phyloP scores from a whole-genome alignment of 257 asterid genomes.

The Lantana camara region DNA sequence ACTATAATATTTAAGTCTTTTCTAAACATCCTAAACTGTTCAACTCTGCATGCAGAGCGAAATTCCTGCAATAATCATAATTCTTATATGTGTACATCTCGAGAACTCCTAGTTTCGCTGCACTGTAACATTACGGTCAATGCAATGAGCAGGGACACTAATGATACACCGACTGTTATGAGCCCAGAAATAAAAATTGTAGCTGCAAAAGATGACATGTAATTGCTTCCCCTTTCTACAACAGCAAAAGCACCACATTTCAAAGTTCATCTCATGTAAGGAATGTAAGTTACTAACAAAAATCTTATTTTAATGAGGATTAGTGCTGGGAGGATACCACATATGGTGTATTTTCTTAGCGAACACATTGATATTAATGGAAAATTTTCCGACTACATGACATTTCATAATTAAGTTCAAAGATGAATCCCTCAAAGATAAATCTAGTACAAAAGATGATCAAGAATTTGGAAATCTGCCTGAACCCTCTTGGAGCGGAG shows the following conservation, averaged over 20 bases:
- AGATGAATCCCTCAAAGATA: too few species aligned
- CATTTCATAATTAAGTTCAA: too few species aligned
- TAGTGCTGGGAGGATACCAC: too few species aligned
- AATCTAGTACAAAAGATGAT: too few species aligned
- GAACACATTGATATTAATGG: too few species aligned
- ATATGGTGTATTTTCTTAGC: too few species aligned
- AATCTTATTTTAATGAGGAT: background rate
- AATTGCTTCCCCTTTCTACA: slow-evolving; percentile 60
- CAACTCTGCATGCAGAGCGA: slow-evolving; percentile 55
- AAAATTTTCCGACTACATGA: too few species aligned
- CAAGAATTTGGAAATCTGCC: slow-evolving; percentile 32
- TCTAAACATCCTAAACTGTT: slow-evolving; percentile 51
- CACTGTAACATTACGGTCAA: slow-evolving; percentile 44
- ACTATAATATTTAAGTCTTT: slow-evolving; percentile 50
- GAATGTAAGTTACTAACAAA: background rate
- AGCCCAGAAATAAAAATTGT: slow-evolving; percentile 64
- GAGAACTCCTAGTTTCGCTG: slow-evolving; percentile 48
- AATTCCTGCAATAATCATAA: slow-evolving; percentile 50
- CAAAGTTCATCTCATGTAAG: slow-evolving; percentile 10
- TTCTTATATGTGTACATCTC: slow-evolving; percentile 42
- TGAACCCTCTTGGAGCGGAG: slow-evolving; percentile 39
- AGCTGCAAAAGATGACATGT: slow-evolving; percentile 66
- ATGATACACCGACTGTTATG: slow-evolving; percentile 46
- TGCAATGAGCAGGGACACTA: slow-evolving; percentile 47
- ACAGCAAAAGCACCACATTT: slow-evolving; percentile 1